A percentile compares a stretch with the other conserved stretches of the same genome.
phyloP scores from a whole-genome alignment of 2,329 filamentous ascomycete species.

The Sporothrix euskadiensis region DNA sequence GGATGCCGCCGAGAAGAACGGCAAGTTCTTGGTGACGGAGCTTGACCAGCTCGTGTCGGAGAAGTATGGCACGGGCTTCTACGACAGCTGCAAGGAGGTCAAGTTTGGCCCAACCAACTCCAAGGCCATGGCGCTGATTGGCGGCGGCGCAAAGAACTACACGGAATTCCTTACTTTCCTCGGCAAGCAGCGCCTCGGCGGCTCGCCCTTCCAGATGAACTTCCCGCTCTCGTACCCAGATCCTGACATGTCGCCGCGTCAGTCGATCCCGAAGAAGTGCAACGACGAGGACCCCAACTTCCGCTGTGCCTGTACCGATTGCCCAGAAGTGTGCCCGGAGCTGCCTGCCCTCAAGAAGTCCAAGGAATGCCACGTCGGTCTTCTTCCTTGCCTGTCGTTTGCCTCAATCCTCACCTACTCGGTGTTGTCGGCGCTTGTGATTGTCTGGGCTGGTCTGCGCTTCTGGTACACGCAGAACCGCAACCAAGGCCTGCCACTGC shows the following conservation, averaged over 20 bases:
- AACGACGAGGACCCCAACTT: constrained; percentile 85
- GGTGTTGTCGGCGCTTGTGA: constrained; percentile 67
- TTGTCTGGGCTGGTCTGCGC: constrained; percentile 72
- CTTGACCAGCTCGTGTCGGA: constrained; percentile 86
- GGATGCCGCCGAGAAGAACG: constrained; percentile 61
- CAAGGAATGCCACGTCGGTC: constrained; percentile 76
- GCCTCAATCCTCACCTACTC: constrained; percentile 85
- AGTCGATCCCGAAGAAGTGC: constrained; percentile 78
- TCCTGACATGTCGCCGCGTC: constrained; percentile 68
- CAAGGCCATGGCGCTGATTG: constrained; percentile 93
- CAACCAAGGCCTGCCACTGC: constrained; percentile 77
- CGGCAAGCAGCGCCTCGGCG: constrained; percentile 85
- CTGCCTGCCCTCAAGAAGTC: constrained; percentile 72
- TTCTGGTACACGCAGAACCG: constrained; percentile 44
- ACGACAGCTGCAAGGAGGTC: constrained; percentile 97
- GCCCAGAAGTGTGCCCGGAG: constrained; percentile 78
- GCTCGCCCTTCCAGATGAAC: constrained; percentile 98
- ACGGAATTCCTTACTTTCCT: constrained; percentile 85
- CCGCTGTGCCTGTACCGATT: constrained; percentile 92
- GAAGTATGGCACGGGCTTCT: constrained; percentile 83
- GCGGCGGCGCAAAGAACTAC: constrained; percentile 90
- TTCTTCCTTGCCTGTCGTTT: constrained; percentile 91
- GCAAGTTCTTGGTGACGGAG: constrained; percentile 72
- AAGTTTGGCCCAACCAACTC: constrained; percentile 95
- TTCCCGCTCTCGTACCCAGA: constrained; percentile 68